Conservation (phyloP, 345 rosid species). For the Dimocarpus longan region DNA sequence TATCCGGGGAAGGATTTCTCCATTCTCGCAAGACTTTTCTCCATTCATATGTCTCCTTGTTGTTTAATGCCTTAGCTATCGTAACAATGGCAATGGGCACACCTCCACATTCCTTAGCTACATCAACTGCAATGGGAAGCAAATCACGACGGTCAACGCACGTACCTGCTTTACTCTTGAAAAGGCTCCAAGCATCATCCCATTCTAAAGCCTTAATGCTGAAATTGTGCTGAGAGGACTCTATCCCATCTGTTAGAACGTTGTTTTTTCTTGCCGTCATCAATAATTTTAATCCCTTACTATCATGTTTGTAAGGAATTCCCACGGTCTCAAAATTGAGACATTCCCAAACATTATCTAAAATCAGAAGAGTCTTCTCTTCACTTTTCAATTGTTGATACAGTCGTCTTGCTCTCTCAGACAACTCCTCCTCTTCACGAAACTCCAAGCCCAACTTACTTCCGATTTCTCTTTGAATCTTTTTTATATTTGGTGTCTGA, state of each 20-base stretch:
- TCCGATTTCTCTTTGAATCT: neutral
- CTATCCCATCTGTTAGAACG: neutral
- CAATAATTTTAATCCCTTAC: constrained; percentile 7
- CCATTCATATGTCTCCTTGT: neutral
- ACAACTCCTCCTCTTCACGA: neutral
- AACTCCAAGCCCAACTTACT: neutral
- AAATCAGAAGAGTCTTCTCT: constrained; percentile 11
- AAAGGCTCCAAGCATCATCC: constrained; percentile 8
- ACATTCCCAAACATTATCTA: constrained; percentile 5
- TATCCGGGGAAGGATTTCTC: neutral
- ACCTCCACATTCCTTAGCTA: constrained; percentile 4
- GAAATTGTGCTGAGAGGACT: neutral
- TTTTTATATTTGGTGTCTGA: neutral
- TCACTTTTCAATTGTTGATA: neutral
- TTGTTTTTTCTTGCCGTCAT: constrained; percentile 2
- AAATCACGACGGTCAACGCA: neutral
- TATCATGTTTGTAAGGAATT: neutral
- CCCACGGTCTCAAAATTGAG: constrained; percentile 3
- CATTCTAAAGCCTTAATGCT: neutral
- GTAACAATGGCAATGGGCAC: neutral
- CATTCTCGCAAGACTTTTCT: neutral
- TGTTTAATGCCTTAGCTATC: neutral
- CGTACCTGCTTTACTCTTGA: neutral
- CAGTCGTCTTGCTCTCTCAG: neutral
- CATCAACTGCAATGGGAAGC: neutral